Conservation (phyloP, 2,329 filamentous ascomycete species). For the Scorias spongiosa region DNA sequence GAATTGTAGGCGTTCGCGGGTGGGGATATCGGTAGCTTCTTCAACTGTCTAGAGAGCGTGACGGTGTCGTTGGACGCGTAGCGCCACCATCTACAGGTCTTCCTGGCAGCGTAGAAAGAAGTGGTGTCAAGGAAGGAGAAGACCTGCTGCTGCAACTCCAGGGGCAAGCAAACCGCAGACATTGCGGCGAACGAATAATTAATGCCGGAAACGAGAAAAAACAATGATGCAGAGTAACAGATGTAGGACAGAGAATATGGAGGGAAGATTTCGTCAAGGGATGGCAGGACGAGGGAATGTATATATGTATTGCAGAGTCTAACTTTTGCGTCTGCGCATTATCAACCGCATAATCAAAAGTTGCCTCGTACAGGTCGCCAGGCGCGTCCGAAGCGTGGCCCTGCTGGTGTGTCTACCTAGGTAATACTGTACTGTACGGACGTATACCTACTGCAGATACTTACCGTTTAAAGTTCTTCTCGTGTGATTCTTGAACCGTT, state of each 20-base stretch:
- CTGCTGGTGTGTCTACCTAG: too few species aligned
- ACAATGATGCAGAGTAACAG: not conserved
- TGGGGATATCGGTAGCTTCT: constrained; percentile 16
- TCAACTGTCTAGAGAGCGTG: constrained; percentile 15
- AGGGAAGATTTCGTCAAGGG: not conserved
- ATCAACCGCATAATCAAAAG: too few species aligned
- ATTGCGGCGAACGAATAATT: not conserved
- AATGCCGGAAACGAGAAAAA: not conserved
- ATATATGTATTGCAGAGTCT: too few species aligned
- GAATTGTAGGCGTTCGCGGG: constrained; percentile 8
- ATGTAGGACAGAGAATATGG: not conserved
- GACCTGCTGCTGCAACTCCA: constrained; percentile 21
- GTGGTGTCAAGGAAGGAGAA: constrained; percentile 17
- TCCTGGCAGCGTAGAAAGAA: constrained; percentile 17
- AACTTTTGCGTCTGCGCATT: too few species aligned
- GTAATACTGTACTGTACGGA: too few species aligned
- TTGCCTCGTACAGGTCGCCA: too few species aligned
- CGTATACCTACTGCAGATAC: too few species aligned
- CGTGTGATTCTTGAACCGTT: too few species aligned
- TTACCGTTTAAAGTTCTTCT: too few species aligned
- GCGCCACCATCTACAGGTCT: constrained; percentile 20
- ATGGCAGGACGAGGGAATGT: too few species aligned
- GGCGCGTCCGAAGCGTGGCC: too few species aligned
- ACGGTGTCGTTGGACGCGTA: constrained; percentile 16
- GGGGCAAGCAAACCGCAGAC: constrained; percentile 14